Conservation (phyloP, 371 early-diverging fungal species). For the Capniomyces stellatus region DNA sequence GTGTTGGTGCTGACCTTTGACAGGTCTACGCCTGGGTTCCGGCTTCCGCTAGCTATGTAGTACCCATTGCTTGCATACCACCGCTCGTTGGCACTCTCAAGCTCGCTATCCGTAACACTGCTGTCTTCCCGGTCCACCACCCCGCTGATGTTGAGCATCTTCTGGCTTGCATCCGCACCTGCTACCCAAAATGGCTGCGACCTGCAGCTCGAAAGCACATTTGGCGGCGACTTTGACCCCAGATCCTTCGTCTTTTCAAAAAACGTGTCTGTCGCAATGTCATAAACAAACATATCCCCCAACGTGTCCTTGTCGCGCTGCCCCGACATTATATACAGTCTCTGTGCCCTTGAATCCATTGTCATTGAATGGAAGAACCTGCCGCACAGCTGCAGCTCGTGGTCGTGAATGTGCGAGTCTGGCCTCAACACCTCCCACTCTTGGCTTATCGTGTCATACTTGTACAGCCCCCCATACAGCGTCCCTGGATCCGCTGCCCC, state of each 20-base stretch:
- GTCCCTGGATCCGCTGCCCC: conserved; percentile 35
- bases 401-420: conserved; percentile 20
- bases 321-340: conserved; percentile 76
- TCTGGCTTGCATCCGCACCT: no score
- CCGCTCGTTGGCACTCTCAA: no score
- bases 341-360: conserved; percentile 44
- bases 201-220: conserved; percentile 26
- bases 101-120: no score
- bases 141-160: no score
- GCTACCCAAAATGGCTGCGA: no score
- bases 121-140: no score
- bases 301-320: conserved; percentile 54
- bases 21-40: conserved; percentile 3
- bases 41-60: conserved; percentile 7
- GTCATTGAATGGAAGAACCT: conserved; percentile 85
- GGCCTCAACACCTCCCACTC: conserved; percentile 48
- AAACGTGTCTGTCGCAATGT: conserved; percentile 50
- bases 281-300: conserved; percentile 61
- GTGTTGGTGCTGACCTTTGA: background rate
- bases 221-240: conserved; percentile 39
- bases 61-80: conserved; percentile 3
- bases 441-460: conserved; percentile 41
- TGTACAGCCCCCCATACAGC: conserved; percentile 68
- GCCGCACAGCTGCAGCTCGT: conserved; percentile 22
- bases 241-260: conserved; percentile 36